Evolutionary conservation across 1,139 yeast species (phyloP).

Genomic region (Pichia inconspicua): DNA sequence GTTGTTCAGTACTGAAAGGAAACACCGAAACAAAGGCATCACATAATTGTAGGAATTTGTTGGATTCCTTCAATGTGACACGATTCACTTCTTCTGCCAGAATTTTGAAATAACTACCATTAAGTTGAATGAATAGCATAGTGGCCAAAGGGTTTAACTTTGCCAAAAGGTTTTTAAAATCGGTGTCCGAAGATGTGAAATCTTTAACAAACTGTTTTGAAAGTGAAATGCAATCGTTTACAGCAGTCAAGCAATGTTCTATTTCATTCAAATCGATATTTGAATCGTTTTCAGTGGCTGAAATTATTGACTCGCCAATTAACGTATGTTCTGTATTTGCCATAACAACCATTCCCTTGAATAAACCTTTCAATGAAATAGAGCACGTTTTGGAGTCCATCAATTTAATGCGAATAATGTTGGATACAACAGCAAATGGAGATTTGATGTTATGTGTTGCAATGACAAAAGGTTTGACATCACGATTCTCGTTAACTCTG

Average conservation of each 20-base stretch:
- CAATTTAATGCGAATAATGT: conserved; percentile 2
- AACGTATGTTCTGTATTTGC: not conserved
- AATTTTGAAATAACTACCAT: conserved; percentile 12
- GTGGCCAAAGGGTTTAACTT: conserved; percentile 56
- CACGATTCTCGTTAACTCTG: not conserved
- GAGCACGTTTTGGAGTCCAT: conserved; percentile 3
- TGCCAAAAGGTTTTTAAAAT: conserved; percentile 32
- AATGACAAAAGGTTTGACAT: not conserved
- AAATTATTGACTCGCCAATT: not conserved
- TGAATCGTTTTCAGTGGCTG: not conserved
- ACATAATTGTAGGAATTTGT: conserved; percentile 22
- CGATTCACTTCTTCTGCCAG: conserved; percentile 27
- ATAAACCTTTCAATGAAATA: conserved; percentile 5
- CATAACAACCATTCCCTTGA: not conserved
- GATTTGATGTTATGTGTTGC: not conserved
- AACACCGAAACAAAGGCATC: conserved; percentile 53
- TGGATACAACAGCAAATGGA: conserved; percentile 2
- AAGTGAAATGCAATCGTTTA: not conserved
- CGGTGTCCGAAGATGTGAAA: conserved; percentile 3
- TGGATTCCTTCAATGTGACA: conserved; percentile 2
- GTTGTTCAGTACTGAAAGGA: conserved; percentile 48
- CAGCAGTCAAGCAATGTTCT: not conserved
- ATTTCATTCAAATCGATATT: not conserved
- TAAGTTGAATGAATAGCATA: conserved; percentile 43
- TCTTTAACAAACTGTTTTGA: not conserved